Evolutionary conservation across 768 basidiomycete species (phyloP), one percentile per base, ranked within the genome.

Genomic region (Lyophyllum atratum): DNA sequence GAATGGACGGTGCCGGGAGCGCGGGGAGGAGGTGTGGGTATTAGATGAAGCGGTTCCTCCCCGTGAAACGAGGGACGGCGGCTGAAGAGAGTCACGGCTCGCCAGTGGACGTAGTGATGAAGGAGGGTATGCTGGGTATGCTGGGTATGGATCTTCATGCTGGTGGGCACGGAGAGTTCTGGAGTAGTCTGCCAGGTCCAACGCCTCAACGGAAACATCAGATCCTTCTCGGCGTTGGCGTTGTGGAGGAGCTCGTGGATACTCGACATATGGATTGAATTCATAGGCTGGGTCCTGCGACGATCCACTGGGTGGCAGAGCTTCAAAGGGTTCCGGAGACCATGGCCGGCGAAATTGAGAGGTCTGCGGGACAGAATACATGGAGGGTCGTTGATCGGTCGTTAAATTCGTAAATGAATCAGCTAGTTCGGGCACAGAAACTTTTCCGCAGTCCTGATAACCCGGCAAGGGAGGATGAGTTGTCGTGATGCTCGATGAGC

Each of bases 121-220:
- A 9, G 71, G 70, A 21, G 72, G 73, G 40, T 66, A 62, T 4
- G 62, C 33, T 19, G 68, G 43, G 33, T 51, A 63, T 22, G 64
- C 33, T 5, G 72, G 74, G 56, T 73, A 74, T 26, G 68, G 70
- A 61, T 74, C 72, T 47, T 70, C 61, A 45, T 66, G 61, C 64
- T 71, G 70, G 57, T 76, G 69, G 31, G 71, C 52, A 39, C 75
- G 71, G 22, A 87, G 74, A 19, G 82, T 83, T 58, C 68, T 72
- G 7, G 86, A 77, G 70, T 89, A 90, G 68, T 89, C 88, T 29
- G 87, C 87, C 22, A 90, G 76, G 70, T 90, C 88, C 53, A 89
- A 78, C 2, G 87, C 86, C 66, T 89, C 87, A 1, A 89, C 79
- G 53, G 86, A 87, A 25, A 77, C 79, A 56, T 89, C 87, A 6